Conservation (phyloP, 768 basidiomycete species). For the Mycena belliarum region DNA sequence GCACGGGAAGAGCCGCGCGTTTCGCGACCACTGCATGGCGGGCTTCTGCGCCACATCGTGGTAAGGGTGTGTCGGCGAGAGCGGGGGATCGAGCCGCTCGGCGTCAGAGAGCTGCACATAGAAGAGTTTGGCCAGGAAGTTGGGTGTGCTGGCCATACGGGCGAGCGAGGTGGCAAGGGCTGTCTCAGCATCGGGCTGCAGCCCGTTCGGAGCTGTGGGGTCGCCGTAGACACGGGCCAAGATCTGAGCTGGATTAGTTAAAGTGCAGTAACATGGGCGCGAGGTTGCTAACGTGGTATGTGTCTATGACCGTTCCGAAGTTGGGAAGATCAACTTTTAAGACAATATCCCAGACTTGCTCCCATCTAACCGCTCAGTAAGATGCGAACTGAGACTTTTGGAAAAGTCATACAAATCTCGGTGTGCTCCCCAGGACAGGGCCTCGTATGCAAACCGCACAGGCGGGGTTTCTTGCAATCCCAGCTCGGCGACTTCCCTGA, state of each 20-base stretch:
- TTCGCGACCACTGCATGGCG: slow-evolving; percentile 5
- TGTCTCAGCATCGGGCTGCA: neutral
- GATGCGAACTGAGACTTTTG: neutral
- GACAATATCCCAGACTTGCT: slow-evolving; percentile 8
- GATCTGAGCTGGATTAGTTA: neutral
- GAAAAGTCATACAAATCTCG: neutral
- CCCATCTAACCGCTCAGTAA: neutral
- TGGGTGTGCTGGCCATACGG: neutral
- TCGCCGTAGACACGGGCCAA: slow-evolving; percentile 4
- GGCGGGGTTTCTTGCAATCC: slow-evolving; percentile 6
- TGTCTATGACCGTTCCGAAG: neutral
- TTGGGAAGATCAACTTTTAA: slow-evolving; percentile 1
- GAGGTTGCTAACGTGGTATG: neutral
- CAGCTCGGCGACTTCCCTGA: slow-evolving; percentile 1
- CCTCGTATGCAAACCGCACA: slow-evolving; percentile 7
- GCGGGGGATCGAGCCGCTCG: slow-evolving; percentile 1
- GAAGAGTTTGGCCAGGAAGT: slow-evolving; percentile 1
- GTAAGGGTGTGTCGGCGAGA: slow-evolving; percentile 5
- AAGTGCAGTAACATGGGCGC: neutral
- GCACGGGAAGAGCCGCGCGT: slow-evolving; percentile 8
- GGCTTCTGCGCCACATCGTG: neutral
- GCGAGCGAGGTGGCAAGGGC: neutral
- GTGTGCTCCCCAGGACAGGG: slow-evolving; percentile 6
- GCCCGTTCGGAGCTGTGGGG: neutral
- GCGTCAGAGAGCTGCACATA: slow-evolving; percentile 8